phyloP scores from a whole-genome alignment of 176 grass and related monocot genomes.

The Carex parvula region DNA sequence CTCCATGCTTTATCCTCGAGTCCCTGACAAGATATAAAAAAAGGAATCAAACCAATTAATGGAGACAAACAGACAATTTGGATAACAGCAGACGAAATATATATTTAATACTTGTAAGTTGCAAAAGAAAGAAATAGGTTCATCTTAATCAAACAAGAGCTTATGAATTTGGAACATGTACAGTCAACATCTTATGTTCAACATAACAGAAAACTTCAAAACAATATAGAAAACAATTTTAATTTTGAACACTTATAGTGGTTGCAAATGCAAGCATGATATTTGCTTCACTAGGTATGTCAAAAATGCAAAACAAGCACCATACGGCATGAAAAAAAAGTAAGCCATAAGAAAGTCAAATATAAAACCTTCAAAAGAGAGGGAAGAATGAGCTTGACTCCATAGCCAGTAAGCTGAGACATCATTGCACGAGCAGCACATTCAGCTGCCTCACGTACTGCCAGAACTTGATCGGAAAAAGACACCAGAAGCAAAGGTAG shows the following conservation, averaged over 20 bases:
- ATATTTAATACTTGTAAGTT: slow-evolving; percentile 4
- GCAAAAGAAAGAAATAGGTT: not conserved
- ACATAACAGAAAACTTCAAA: not conserved
- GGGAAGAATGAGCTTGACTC: slow-evolving; percentile 95
- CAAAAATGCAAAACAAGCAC: not conserved
- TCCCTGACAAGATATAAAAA: slow-evolving; percentile 43
- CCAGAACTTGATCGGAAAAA: slow-evolving; percentile 97
- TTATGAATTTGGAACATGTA: not conserved
- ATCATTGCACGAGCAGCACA: slow-evolving; percentile 99
- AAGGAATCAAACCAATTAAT: slow-evolving; percentile 20
- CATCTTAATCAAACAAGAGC: not conserved
- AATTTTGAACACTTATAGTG: not conserved
- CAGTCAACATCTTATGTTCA: not conserved
- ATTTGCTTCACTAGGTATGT: not conserved
- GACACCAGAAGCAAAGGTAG: slow-evolving; percentile 89
- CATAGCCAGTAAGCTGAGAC: slow-evolving; percentile 92
- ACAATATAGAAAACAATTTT: not conserved
- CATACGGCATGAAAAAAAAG: not conserved
- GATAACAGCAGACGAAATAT: not conserved
- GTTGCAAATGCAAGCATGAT: not conserved
- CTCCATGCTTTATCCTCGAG: slow-evolving; percentile 99
- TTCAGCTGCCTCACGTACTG: slow-evolving; percentile 93
- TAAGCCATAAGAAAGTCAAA: slow-evolving; percentile 11
- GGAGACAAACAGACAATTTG: not conserved
- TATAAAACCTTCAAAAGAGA: slow-evolving; percentile 84